Conservation (phyloP, 345 rosid genomes). For the Syzygium aqueum region DNA sequence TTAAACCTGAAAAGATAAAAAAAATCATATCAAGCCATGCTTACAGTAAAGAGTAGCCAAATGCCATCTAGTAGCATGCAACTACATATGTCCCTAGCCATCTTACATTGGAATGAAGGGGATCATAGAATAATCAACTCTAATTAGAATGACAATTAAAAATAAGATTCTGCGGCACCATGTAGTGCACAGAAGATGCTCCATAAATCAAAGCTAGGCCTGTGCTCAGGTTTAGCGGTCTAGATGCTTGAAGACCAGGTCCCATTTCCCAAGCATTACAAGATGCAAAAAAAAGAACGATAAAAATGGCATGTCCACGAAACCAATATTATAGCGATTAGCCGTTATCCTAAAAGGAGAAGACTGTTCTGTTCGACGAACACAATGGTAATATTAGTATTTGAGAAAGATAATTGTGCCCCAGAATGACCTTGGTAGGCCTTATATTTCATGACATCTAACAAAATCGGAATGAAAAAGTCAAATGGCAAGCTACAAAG, state of each 20-base stretch:
- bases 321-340: not conserved
- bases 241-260: not conserved
- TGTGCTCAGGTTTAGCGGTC: not conserved
- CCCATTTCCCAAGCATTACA: not conserved
- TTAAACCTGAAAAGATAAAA: not conserved
- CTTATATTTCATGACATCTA: not conserved
- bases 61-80: not conserved
- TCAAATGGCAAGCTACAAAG: not conserved
- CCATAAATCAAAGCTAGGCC: not conserved
- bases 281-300: fast-evolving
- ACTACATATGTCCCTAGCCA: not conserved
- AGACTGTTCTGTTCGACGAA: not conserved
- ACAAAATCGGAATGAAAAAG: not conserved
- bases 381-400: not conserved
- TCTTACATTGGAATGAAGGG: not conserved
- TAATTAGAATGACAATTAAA: fast-evolving
- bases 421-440: not conserved
- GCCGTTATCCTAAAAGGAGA: not conserved
- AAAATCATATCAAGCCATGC: not conserved
- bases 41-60: not conserved
- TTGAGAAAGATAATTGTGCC: not conserved
- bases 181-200: not conserved
- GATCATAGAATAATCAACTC: not conserved
- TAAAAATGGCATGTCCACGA: not conserved
- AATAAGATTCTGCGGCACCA: not conserved